Evolutionary conservation across 768 basidiomycete species (phyloP).

Genomic region (Cystobasidium onofrii): DNA sequence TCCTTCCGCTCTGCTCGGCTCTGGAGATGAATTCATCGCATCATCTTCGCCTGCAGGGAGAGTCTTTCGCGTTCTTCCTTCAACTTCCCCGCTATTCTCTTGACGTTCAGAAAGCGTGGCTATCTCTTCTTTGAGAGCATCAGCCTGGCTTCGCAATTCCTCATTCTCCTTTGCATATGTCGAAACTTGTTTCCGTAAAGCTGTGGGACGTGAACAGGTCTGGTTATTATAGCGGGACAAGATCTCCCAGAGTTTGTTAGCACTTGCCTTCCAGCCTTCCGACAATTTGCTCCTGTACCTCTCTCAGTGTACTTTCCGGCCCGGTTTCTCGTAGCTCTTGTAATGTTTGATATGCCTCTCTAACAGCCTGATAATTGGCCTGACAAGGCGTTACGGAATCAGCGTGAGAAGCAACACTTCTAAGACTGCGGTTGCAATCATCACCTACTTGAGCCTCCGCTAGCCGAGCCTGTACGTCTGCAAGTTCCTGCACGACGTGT

Average conservation of each 20-base stretch:
- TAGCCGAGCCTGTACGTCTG: background rate
- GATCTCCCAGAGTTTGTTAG: background rate
- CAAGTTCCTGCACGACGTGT: background rate
- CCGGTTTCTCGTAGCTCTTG: background rate
- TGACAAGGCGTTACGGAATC: too few species aligned
- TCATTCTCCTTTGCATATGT: slow-evolving; percentile 3
- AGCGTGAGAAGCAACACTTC: background rate
- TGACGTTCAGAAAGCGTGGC: background rate
- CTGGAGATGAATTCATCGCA: background rate
- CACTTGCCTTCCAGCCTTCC: background rate
- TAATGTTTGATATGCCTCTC: background rate
- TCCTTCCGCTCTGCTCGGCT: background rate
- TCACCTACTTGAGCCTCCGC: background rate
- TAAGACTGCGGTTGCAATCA: too few species aligned
- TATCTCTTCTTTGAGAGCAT: background rate
- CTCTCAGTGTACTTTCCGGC: background rate
- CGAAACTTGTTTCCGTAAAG: background rate
- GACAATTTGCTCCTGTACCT: background rate
- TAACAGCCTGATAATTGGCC: background rate
- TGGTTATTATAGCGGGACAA: background rate
- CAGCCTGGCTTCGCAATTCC: background rate
- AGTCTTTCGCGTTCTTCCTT: background rate
- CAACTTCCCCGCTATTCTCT: background rate
- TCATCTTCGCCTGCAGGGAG: background rate
- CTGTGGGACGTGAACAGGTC: background rate